phyloP scores from a whole-genome alignment of 1,284 basidiomycete species.

The Wolfiporia cocos region DNA sequence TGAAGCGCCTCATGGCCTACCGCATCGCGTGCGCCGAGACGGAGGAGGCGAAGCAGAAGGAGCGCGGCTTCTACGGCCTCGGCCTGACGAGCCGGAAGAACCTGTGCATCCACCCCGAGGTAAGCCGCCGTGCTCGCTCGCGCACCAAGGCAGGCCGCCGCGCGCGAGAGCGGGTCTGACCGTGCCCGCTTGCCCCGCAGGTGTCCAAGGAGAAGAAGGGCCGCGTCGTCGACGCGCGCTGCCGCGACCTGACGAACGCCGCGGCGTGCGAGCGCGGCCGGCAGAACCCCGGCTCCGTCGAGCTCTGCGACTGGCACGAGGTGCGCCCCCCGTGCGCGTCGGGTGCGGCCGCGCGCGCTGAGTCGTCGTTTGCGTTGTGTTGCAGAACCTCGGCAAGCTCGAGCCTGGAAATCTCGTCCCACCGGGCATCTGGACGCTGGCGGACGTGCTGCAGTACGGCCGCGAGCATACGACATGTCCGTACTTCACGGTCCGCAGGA shows the following conservation, averaged over 20 bases:
- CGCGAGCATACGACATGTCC: conserved; percentile 87
- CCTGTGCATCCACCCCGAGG: conserved; percentile 93
- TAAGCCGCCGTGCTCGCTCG: conserved; percentile 24
- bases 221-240: conserved; percentile 94
- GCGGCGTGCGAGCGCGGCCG: conserved; percentile 83
- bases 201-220: conserved; percentile 98
- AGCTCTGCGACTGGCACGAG: conserved; percentile 95
- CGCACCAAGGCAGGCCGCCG: not conserved
- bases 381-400: conserved; percentile 68
- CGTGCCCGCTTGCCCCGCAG: conserved; percentile 30
- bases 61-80: conserved; percentile 81
- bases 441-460: conserved; percentile 89
- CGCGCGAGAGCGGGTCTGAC: not conserved
- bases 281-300: conserved; percentile 86
- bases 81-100: conserved; percentile 97
- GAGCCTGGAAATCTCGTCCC: conserved; percentile 87
- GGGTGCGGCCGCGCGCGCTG: not conserved
- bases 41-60: conserved; percentile 73
- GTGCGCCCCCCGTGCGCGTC: conserved; percentile 35
- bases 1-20: conserved; percentile 94
- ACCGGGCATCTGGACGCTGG: conserved; percentile 89
- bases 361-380: conserved; percentile 1
- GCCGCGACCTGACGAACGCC: conserved; percentile 91
- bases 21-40: conserved; percentile 67
- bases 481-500: conserved; percentile 94